Percentiles rank a stretch among this genome's conserved stretches.
phyloP scores from a whole-genome alignment of 768 basidiomycete genomes.

The Termitomyces sp. region DNA sequence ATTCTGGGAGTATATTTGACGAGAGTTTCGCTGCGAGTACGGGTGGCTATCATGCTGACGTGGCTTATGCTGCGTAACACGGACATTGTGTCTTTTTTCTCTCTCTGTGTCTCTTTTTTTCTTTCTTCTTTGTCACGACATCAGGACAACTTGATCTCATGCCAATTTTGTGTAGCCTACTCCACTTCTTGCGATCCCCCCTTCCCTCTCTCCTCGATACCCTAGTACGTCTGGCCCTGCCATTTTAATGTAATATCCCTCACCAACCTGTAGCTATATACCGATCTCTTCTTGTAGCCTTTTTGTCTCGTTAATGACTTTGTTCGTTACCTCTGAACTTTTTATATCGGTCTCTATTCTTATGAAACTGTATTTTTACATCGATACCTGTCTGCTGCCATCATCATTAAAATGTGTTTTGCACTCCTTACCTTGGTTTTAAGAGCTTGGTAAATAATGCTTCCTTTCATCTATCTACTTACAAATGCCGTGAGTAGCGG shows the following conservation, averaged over 20 bases:
- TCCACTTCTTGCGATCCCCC: too few species aligned
- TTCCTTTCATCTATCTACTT: too few species aligned
- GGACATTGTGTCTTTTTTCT: neutral
- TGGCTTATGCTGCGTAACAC: neutral
- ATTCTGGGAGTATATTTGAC: constrained; percentile 3
- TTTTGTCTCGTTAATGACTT: neutral
- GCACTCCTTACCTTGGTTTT: neutral
- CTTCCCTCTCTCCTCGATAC: neutral
- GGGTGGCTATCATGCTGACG: neutral
- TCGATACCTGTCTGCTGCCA: neutral
- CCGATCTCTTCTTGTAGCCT: constrained; percentile 10
- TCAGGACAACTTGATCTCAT: neutral
- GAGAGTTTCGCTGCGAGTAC: neutral
- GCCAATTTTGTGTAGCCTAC: neutral
- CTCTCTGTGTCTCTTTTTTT: neutral
- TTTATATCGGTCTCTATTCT: neutral
- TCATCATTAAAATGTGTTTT: neutral
- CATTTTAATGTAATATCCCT: neutral
- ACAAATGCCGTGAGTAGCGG: neutral
- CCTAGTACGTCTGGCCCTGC: neutral
- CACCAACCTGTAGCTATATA: constrained; percentile 11
- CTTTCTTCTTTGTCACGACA: neutral
- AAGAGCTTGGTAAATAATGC: too few species aligned
- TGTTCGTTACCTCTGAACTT: neutral
- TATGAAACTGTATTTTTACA: neutral